Percentiles rank a stretch among this genome's conserved stretches.
phyloP scores from a whole-genome alignment of 2,329 filamentous ascomycete species.

The Verticillium isaacii region DNA sequence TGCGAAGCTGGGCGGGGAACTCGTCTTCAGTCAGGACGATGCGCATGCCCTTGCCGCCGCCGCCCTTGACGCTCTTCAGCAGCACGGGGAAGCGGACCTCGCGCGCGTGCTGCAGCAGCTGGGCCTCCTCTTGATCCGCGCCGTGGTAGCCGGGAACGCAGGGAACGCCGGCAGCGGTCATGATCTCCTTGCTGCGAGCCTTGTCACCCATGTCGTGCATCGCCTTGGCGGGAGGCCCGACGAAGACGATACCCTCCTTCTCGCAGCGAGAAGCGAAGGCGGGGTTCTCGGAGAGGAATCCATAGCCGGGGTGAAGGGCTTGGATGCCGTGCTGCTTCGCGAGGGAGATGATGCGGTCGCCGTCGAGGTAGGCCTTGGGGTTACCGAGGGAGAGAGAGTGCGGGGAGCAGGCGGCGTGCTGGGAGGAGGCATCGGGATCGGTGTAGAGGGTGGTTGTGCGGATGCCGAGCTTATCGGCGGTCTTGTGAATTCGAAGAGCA shows the following conservation, averaged over 20 bases:
- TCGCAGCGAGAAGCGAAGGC: slow-evolving; percentile 84
- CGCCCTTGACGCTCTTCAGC: slow-evolving; percentile 75
- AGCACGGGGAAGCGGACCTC: slow-evolving; percentile 66
- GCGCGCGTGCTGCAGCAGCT: slow-evolving; percentile 63
- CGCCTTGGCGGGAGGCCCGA: slow-evolving; percentile 80
- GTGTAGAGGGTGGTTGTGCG: slow-evolving; percentile 93
- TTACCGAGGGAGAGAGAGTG: slow-evolving; percentile 80
- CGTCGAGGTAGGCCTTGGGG: slow-evolving; percentile 85
- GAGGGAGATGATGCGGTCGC: slow-evolving; percentile 83
- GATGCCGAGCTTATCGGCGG: slow-evolving; percentile 83
- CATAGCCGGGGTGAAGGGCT: slow-evolving; percentile 93
- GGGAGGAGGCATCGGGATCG: slow-evolving; percentile 78
- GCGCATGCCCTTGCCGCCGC: slow-evolving; percentile 81
- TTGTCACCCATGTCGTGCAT: slow-evolving; percentile 93
- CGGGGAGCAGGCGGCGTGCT: slow-evolving; percentile 82
- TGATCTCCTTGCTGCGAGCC: slow-evolving; percentile 90
- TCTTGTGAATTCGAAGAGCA: slow-evolving; percentile 85
- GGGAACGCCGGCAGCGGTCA: slow-evolving; percentile 89
- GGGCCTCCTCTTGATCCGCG: slow-evolving; percentile 64
- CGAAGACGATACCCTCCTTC: slow-evolving; percentile 87
- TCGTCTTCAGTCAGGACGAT: slow-evolving; percentile 66
- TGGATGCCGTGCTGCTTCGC: slow-evolving; percentile 83
- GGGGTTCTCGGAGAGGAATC: slow-evolving; percentile 92
- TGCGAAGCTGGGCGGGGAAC: slow-evolving; percentile 65
- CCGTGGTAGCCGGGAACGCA: slow-evolving; percentile 97